Conservation (phyloP, 768 basidiomycete genomes). For the Coprinopsis strossmayeri region DNA sequence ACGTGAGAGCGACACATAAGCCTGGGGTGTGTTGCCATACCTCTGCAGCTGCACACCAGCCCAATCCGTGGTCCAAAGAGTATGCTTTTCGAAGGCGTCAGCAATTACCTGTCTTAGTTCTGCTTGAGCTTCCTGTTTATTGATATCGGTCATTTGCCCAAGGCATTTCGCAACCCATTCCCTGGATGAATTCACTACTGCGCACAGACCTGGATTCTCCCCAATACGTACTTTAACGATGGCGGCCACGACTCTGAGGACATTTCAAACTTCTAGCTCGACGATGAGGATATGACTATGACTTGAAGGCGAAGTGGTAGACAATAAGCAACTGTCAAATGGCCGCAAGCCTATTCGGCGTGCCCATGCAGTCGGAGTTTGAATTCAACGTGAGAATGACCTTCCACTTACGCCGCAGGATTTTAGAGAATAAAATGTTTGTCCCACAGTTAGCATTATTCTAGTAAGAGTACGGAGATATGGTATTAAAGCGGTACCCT, state of each 20-base stretch:
- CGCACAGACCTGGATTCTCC: not conserved
- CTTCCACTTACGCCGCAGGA: not conserved
- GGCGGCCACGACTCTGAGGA: conserved; percentile 10
- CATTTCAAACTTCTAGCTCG: not conserved
- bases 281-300: not conserved
- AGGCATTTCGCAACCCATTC: conserved; percentile 94
- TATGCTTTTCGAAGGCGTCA: conserved; percentile 79
- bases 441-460: conserved; percentile 10
- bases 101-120: conserved; percentile 97
- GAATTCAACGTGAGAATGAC: not conserved
- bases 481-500: conserved; percentile 13
- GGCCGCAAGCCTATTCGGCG: too few relatives aligned
- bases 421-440: not conserved
- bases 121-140: conserved; percentile 81
- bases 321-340: too few relatives aligned
- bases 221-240: conserved; percentile 5
- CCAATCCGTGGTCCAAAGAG: conserved; percentile 96
- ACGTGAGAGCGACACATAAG: conserved; percentile 13
- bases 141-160: conserved; percentile 83
- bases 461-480: conserved; percentile 20
- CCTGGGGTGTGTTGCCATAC: conserved; percentile 31
- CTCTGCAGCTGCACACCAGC: conserved; percentile 78
- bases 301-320: too few relatives aligned
- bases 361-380: not conserved
- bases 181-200: conserved; percentile 32